Percentiles rank a stretch among this genome's conserved stretches.
These are phyloP conservation scores for Rhododendron molle DNA, from an alignment of 148 eudicot genomes.

Conservation along the genomic window DNA sequence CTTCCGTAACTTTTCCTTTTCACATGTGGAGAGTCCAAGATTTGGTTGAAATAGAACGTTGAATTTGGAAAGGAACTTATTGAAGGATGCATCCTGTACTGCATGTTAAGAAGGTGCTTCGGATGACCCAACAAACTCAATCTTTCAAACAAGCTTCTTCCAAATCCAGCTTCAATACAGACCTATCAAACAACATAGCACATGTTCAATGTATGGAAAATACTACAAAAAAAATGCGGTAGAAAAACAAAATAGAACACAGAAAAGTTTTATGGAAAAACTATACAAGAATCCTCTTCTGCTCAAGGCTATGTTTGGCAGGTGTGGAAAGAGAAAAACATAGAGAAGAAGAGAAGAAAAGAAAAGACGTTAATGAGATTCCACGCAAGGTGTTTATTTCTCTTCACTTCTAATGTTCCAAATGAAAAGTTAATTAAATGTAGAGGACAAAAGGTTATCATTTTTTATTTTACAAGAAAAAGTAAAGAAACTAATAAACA, in stretches of 20 bases:
- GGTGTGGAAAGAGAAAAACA: not conserved
- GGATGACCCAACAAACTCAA: slow-evolving; percentile 52
- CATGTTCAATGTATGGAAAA: not conserved
- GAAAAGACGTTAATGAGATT: not conserved
- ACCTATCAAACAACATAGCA: slow-evolving; percentile 27
- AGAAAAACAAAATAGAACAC: not conserved
- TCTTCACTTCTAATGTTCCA: not conserved
- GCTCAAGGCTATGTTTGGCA: not conserved
- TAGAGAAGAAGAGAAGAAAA: not conserved
- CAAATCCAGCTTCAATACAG: slow-evolving; percentile 49
- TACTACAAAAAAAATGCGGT: not conserved
- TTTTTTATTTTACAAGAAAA: not conserved
- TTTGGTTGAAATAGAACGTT: slow-evolving; percentile 48
- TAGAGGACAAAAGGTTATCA: not conserved
- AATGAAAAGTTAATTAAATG: not conserved
- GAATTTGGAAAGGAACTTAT: slow-evolving; percentile 70
- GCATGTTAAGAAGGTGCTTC: slow-evolving; percentile 60
- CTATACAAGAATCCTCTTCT: not conserved
- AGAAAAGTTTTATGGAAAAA: not conserved
- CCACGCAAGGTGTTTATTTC: not conserved
- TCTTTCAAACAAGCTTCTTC: slow-evolving; percentile 70
- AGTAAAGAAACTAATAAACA: not conserved
- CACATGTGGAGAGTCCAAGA: slow-evolving; percentile 55
- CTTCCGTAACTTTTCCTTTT: slow-evolving; percentile 28
- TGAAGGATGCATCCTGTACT: slow-evolving; percentile 84